Conservation (phyloP, 2,329 filamentous ascomycete species). For the Aureobasidium subglaciale region DNA sequence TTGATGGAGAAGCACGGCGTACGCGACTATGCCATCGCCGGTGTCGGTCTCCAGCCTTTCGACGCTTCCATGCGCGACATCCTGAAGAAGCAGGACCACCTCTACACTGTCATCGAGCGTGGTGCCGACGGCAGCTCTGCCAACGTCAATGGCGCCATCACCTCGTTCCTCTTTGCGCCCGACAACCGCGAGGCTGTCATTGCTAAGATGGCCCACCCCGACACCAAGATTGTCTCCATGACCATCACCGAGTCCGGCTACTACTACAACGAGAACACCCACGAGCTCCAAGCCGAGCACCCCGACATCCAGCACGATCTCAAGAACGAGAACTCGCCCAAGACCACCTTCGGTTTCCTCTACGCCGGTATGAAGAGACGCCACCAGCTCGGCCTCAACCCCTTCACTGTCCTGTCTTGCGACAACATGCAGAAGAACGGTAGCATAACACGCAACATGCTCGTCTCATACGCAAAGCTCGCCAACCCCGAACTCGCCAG, state of each 20-base stretch:
- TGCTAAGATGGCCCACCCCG: conserved; percentile 48
- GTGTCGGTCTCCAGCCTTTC: conserved; percentile 45
- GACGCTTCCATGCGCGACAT: conserved; percentile 47
- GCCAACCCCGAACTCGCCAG: conserved; percentile 42
- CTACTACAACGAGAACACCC: conserved; percentile 54
- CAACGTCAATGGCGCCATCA: conserved; percentile 47
- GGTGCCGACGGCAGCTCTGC: conserved; percentile 44
- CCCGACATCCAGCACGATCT: conserved; percentile 46
- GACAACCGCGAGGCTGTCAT: conserved; percentile 47
- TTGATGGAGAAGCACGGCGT: conserved; percentile 42
- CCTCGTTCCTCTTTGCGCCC: conserved; percentile 46
- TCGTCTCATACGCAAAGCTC: conserved; percentile 43
- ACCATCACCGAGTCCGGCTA: conserved; percentile 52
- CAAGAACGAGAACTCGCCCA: conserved; percentile 37
- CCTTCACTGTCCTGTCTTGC: conserved; percentile 50
- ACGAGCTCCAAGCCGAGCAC: conserved; percentile 43
- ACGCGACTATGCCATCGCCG: conserved; percentile 45
- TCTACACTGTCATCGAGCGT: conserved; percentile 51
- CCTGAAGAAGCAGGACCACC: conserved; percentile 41
- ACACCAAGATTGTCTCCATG: conserved; percentile 49
- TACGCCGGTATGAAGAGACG: conserved; percentile 45
- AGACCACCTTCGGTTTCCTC: conserved; percentile 47
- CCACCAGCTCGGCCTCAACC: conserved; percentile 40
- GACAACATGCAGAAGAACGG: conserved; percentile 55
- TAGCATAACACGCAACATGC: conserved; percentile 47